phyloP scores from a whole-genome alignment of 768 basidiomycete species.

The Panaeolus cyanescens region DNA sequence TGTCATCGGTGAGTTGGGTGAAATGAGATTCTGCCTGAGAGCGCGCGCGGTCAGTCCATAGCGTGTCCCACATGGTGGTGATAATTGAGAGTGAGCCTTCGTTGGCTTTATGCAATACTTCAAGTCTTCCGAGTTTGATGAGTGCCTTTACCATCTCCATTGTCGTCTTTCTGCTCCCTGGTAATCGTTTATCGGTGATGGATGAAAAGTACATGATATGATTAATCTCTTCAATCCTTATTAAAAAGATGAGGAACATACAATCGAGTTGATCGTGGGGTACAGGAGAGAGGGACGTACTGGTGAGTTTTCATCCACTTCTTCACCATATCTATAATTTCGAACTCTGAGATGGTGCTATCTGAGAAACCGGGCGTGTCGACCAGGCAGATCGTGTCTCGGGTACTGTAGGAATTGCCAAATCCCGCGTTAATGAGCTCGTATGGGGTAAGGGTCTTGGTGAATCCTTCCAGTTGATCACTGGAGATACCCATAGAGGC shows the following conservation, averaged over 20 bases:
- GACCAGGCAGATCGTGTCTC: not conserved
- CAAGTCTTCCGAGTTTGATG: not conserved
- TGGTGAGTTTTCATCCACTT: not conserved
- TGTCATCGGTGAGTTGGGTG: not conserved
- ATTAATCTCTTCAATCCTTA: not conserved
- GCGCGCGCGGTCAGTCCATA: not conserved
- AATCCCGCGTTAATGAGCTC: not conserved
- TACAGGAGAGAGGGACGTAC: not conserved
- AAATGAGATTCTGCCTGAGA: not conserved
- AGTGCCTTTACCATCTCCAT: not conserved
- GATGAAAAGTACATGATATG: not conserved
- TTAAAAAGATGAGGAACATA: too few species aligned
- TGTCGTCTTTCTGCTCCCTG: not conserved
- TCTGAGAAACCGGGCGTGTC: not conserved
- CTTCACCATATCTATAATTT: not conserved
- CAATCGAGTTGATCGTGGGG: not conserved
- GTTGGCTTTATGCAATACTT: not conserved
- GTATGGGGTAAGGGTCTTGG: not conserved
- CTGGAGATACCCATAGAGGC: not conserved
- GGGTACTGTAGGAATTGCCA: not conserved
- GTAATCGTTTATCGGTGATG: not conserved
- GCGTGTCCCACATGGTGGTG: not conserved
- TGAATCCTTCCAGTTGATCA: not conserved
- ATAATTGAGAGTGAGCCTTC: not conserved
- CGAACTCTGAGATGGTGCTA: not conserved